phyloP scores from a whole-genome alignment of 371 early-diverging fungal species.

The Circinella minor region DNA sequence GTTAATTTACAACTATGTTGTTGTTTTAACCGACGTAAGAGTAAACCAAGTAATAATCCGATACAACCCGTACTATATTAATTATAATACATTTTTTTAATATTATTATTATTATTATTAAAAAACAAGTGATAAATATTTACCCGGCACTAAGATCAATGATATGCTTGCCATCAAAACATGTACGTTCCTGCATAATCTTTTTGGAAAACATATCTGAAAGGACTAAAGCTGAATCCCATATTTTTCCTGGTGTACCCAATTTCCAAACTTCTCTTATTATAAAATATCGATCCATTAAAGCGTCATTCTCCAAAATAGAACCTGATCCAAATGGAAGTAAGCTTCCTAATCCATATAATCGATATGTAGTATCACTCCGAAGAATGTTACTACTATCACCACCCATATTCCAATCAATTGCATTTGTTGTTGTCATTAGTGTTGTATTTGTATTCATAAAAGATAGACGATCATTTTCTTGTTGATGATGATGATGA shows the following conservation, averaged over 20 bases:
- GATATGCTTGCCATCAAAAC: slow-evolving; percentile 36
- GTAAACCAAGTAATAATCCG: slow-evolving; percentile 40
- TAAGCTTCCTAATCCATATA: not conserved
- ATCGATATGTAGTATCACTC: not conserved
- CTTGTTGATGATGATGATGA: not conserved
- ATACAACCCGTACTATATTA: slow-evolving; percentile 42
- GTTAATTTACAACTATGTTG: slow-evolving; percentile 10
- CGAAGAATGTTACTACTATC: not conserved
- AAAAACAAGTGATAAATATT: not conserved
- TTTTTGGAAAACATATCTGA: slow-evolving; percentile 43
- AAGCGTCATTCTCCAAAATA: not conserved
- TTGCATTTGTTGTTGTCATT: not conserved
- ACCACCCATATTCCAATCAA: not conserved
- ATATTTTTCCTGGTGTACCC: slow-evolving; percentile 62
- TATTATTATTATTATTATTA: not conserved
- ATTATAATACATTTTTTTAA: not conserved
- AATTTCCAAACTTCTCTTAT: slow-evolving; percentile 57
- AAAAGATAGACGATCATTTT: not conserved
- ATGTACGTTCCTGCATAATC: slow-evolving; percentile 27
- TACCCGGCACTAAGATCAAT: slow-evolving; percentile 59
- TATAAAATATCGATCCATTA: slow-evolving; percentile 25
- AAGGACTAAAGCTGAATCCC: slow-evolving; percentile 65
- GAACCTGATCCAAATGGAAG: not conserved
- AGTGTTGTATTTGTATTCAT: not conserved
- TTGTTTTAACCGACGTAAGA: slow-evolving; percentile 22